These are phyloP conservation scores for Eucalyptus pauciflora DNA, from an alignment of 345 rosid species.

Conservation along the genomic window DNA sequence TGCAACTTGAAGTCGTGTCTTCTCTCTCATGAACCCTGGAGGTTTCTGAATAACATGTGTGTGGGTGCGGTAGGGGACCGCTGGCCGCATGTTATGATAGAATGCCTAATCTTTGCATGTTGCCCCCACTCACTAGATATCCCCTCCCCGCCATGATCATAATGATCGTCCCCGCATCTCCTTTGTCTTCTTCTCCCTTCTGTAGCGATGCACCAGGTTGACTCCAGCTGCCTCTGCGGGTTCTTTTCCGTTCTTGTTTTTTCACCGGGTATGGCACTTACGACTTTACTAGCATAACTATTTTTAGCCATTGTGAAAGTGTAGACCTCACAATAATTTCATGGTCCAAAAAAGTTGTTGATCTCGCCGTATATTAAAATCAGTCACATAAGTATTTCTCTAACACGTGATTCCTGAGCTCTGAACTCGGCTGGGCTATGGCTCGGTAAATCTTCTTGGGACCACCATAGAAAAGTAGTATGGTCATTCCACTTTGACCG, in stretches of 20 bases:
- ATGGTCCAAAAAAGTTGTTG: too few relatives aligned
- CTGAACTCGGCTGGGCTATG: background rate
- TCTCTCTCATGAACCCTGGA: slow-evolving; percentile 19
- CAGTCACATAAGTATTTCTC: too few relatives aligned
- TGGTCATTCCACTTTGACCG: background rate
- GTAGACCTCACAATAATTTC: too few relatives aligned
- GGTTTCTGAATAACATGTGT: background rate
- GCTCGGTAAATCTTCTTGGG: background rate
- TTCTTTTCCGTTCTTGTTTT: background rate
- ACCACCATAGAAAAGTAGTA: background rate
- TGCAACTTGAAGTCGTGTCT: background rate
- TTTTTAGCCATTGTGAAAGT: too few relatives aligned
- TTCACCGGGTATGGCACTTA: background rate
- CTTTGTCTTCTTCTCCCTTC: background rate
- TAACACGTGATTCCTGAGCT: background rate
- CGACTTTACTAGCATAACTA: too few relatives aligned
- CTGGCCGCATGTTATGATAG: background rate
- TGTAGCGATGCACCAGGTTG: background rate
- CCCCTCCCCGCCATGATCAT: background rate
- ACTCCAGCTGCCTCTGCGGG: background rate
- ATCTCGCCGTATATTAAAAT: too few relatives aligned
- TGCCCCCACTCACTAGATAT: background rate
- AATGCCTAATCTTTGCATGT: background rate
- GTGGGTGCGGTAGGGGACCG: slow-evolving; percentile 12
- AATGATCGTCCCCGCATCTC: background rate